These are phyloP conservation scores for Acorus calamus DNA, from an alignment of 106 monocot genomes.

Conservation along the genomic window DNA sequence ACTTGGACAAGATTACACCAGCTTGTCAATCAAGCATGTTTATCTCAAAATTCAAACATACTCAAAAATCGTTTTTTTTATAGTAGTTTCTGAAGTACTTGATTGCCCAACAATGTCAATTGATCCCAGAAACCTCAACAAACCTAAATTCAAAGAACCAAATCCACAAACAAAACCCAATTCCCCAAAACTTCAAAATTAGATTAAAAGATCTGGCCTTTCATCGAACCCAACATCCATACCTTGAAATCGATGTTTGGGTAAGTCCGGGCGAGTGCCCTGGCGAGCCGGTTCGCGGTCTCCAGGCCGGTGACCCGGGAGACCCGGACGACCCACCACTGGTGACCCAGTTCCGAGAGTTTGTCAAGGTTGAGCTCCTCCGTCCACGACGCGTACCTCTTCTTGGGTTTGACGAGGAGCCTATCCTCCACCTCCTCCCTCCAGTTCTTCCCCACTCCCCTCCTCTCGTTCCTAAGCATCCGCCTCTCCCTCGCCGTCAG, in stretches of 20 bases:
- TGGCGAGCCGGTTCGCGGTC: conserved; percentile 39
- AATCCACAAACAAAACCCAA: neutral
- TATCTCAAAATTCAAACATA: too few species aligned
- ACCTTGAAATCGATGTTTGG: conserved; percentile 75
- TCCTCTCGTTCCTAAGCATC: conserved; percentile 57
- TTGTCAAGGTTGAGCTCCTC: conserved; percentile 74
- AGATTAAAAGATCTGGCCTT: too few species aligned
- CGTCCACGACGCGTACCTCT: conserved; percentile 44
- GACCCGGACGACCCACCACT: conserved; percentile 83
- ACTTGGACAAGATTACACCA: too few species aligned
- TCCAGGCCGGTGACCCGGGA: conserved; percentile 49
- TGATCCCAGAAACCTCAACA: too few species aligned
- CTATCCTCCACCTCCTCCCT: conserved; percentile 64
- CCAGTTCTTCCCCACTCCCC: conserved; percentile 52
- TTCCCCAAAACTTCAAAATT: too few species aligned
- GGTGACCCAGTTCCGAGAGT: conserved; percentile 58
- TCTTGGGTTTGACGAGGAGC: conserved; percentile 61
- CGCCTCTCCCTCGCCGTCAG: conserved; percentile 68
- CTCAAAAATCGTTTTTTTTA: too few species aligned
- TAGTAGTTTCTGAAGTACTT: too few species aligned
- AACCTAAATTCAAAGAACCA: too few species aligned
- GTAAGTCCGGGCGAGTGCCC: conserved; percentile 31
- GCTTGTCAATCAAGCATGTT: too few species aligned
- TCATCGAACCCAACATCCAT: neutral
- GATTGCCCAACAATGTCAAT: too few species aligned